Base-by-base conservation (phyloP, 2,329 filamentous ascomycete genomes). In the Trichoderma pleuroti region DNA sequence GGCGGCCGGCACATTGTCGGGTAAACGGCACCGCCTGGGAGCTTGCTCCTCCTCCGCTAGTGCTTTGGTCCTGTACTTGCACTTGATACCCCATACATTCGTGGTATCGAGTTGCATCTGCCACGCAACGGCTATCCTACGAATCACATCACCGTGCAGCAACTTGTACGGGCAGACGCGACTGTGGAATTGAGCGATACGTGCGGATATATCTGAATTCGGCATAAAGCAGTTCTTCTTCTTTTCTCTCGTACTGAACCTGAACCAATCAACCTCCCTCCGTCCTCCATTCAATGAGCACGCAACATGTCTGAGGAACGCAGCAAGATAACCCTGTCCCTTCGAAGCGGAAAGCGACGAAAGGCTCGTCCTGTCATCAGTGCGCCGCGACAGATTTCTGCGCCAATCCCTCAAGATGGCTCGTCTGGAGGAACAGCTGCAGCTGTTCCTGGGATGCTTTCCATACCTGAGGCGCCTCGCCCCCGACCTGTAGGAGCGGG, bases 321-420 rank as follows among this genome's bases (percentile, higher is more conserved):
- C 74, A 85, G 84, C 78, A 88, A 87, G 80, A 87, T 89, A 59
- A 68, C 66, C 10, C 10, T 71, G 74, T 91, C 89, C 71, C 84
- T 91, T 70, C 85, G 89, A 49, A 90, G 84, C 78, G 87, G 87
- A 32, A 78, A 82, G 70, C 90, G 90, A 80, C 83, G 88, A 75
- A 90, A 89, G 77, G 83, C 80, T 59, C 86, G 88, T n/a, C 87
- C 88, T 21, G 82, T 82, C 70, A 90, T 91, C 77, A 90, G 88
- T 77, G 86, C 88, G 8, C 88, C 88, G 32, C 84, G 84, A 73
- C 87, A 90, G 78, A 91, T 91, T 74, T 90, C 88, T 5, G 85
- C 81, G 36, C 89, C 88, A 24, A 86, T 90, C 73, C 81, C 83
- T 16, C 86, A 88, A 74, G 82, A 87, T 81, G 84, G 79, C 71